These are phyloP conservation scores for Claviceps africana DNA, from an alignment of 2,329 filamentous ascomycete genomes.

Conservation along the genomic window DNA sequence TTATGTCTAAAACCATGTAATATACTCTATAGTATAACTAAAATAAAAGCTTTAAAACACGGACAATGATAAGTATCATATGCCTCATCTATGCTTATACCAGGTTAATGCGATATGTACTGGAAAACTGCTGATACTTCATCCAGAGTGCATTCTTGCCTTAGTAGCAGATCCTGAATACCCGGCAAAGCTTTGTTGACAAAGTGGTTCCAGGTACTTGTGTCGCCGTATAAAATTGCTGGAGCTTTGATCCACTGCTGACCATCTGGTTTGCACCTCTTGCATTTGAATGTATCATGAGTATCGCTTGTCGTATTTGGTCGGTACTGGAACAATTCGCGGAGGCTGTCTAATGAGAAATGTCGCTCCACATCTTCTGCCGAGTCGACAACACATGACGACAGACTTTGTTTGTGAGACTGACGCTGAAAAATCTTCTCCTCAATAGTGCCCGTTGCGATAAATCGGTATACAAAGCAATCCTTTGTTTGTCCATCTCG, in stretches of 20 bases:
- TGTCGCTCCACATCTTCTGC: conserved; percentile 95
- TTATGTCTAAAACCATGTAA: too few species aligned
- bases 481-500: conserved; percentile 98
- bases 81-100: background rate
- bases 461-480: conserved; percentile 99
- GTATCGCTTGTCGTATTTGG: conserved; percentile 79
- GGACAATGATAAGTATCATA: background rate
- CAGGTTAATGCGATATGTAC: conserved; percentile 71
- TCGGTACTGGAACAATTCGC: conserved; percentile 90
- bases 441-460: conserved; percentile 92
- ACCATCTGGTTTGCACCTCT: conserved; percentile 79
- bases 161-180: conserved; percentile 82
- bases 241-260: conserved; percentile 79
- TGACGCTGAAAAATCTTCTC: conserved; percentile 99
- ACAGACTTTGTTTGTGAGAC: conserved; percentile 93
- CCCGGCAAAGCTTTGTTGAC: conserved; percentile 62
- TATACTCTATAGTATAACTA: too few species aligned
- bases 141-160: conserved; percentile 66
- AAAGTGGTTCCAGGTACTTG: conserved; percentile 99
- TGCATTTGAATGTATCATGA: conserved; percentile 98
- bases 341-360: conserved; percentile 79
- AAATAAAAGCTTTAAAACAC: background rate
- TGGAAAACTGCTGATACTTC: conserved; percentile 94
- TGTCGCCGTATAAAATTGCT: conserved; percentile 94
- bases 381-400: conserved; percentile 89